Conservation (phyloP, 169 alveolate species). For the Eimeria falciformis region DNA sequence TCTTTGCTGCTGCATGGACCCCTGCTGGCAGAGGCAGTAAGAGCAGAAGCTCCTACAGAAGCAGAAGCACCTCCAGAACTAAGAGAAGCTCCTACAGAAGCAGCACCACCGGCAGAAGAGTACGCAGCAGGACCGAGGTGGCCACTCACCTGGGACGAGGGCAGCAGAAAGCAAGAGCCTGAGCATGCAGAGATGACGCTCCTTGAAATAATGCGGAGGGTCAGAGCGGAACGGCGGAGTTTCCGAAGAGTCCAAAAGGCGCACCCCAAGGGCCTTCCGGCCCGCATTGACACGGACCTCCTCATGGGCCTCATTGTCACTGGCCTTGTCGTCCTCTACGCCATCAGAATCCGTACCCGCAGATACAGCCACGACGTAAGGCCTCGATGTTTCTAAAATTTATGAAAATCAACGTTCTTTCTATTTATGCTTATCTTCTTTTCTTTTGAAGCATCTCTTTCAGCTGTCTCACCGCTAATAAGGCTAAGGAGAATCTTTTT, state of each 20-base stretch:
- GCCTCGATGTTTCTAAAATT: background rate
- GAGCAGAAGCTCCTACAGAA: background rate
- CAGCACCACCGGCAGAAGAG: background rate
- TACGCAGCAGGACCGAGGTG: background rate
- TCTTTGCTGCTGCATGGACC: too few relatives aligned
- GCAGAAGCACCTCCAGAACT: background rate
- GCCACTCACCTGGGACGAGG: background rate
- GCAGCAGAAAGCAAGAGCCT: background rate
- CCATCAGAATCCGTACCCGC: slow-evolving; percentile 10
- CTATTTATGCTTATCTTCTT: too few relatives aligned
- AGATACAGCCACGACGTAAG: slow-evolving; percentile 20
- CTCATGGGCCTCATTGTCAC: slow-evolving; percentile 5
- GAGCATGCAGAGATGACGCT: background rate
- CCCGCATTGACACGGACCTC: background rate
- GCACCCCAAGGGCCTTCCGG: background rate
- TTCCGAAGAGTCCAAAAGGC: background rate
- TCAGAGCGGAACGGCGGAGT: background rate
- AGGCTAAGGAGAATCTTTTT: too few relatives aligned
- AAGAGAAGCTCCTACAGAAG: background rate
- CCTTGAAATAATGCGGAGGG: background rate
- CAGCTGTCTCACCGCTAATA: too few relatives aligned
- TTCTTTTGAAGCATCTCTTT: too few relatives aligned
- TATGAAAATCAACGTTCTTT: too few relatives aligned
- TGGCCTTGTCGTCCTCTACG: slow-evolving; percentile 16
- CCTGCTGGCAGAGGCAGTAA: background rate